Conservation (phyloP, 108 stramenopile genomes). For the Nitzschia sp. region DNA sequence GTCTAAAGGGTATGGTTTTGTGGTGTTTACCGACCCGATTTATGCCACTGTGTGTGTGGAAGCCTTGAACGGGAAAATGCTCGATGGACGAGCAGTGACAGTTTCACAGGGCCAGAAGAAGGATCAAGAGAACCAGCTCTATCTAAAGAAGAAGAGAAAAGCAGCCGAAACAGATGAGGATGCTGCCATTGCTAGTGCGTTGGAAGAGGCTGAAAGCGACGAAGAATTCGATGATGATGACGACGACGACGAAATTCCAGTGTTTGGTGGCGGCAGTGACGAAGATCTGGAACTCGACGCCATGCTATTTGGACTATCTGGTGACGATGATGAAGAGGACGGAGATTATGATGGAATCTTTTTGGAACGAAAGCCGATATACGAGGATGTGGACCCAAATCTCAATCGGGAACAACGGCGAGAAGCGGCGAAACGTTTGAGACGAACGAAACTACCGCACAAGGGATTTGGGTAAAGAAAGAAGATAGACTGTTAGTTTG, state of each 20-base stretch:
- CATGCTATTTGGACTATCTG: constrained; percentile 50
- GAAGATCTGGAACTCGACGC: constrained; percentile 40
- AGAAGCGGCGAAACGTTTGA: constrained; percentile 66
- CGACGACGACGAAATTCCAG: constrained; percentile 23
- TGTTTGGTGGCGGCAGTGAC: constrained; percentile 36
- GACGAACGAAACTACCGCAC: constrained; percentile 64
- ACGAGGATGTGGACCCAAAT: constrained; percentile 43
- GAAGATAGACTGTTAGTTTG: too few relatives aligned
- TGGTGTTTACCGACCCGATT: constrained; percentile 76
- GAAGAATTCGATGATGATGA: constrained; percentile 10
- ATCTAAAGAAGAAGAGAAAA: constrained; percentile 53
- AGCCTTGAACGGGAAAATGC: constrained; percentile 47
- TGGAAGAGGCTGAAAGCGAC: constrained; percentile 60
- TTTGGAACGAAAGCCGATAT: constrained; percentile 54
- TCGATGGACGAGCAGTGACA: constrained; percentile 53
- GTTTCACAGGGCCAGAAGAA: constrained; percentile 74
- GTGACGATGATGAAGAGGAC: constrained; percentile 56
- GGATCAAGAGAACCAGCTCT: constrained; percentile 45
- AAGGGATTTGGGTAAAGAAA: constrained; percentile 65
- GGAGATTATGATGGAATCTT: constrained; percentile 69
- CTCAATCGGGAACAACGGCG: constrained; percentile 83
- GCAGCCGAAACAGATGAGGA: constrained; percentile 64
- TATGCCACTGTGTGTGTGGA: constrained; percentile 82
- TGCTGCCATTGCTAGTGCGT: constrained; percentile 56
- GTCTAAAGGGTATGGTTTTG: constrained; percentile 89